Base-by-base conservation (phyloP, 108 stramenopile species). In the Nitzschia sp. region DNA sequence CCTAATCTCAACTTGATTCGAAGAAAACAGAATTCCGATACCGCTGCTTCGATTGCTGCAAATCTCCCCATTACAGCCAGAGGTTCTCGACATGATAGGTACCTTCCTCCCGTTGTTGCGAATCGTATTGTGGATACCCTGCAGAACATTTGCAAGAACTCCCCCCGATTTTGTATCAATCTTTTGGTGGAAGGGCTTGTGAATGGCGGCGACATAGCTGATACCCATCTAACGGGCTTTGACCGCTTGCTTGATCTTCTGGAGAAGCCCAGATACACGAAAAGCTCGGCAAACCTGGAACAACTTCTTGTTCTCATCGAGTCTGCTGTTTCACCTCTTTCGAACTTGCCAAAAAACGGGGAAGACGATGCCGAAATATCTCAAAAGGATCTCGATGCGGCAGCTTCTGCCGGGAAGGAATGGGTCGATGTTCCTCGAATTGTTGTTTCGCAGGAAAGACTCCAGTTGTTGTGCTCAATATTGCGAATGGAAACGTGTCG, bases 271-370 rank as follows among this genome's bases (percentile, higher is more conserved):
- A 64, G 71, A 33, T 90, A 85, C 59, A 63, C 74, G 27, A 80
- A 85, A 54, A 90, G 89, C 54, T 79, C 88, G 2, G 77, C 88
- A 21, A 90, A 85, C 71, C 84, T 95, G 0, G 92, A 95, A 61
- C 88, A 91, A 54, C 76, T 95, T 19, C 74, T 95, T 0, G 66
- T 72, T 34, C 59, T 95, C 26, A 67, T 95, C 9, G 94, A 95
- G 71, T 46, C 60, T 33, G 81, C 83, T 24, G 86, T 83, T 0
- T 70, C 83, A n/a, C 94, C 92, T n/a, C 76, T 95, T 30, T 85
- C 88, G 0, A 75, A 87, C 18, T 64, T 95, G 26, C 82, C 92
- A 26, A 83, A 77, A 69, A 78, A 79, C 66, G 65, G 66, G 17
- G 87, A 90, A 8, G 79, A 82, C 30, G 76, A 76, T 45, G 38